A percentile compares a stretch with the other conserved stretches of the same genome.
Conservation (phyloP, 768 basidiomycete species). For the Mycena indigotica region DNA sequence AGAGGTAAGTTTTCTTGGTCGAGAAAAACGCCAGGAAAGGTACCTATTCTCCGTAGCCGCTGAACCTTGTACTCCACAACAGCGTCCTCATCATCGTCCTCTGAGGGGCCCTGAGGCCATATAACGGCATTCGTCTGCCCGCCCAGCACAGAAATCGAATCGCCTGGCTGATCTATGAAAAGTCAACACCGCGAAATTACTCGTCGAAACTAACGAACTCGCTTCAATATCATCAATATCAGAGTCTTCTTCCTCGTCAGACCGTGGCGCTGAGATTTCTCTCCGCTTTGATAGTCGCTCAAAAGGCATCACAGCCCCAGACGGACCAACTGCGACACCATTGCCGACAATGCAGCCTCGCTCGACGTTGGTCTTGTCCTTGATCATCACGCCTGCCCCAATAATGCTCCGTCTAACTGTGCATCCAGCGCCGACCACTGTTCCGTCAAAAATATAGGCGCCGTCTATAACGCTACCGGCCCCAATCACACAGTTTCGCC, state of each 20-base stretch:
- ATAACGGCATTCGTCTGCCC: conserved; percentile 73
- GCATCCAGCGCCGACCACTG: conserved; percentile 68
- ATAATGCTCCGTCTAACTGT: conserved; percentile 80
- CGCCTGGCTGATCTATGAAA: conserved; percentile 56
- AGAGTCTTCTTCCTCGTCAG: conserved; percentile 49
- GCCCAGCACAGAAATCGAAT: conserved; percentile 57
- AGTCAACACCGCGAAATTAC: too few species aligned
- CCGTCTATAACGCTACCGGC: conserved; percentile 65
- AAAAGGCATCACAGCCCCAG: conserved; percentile 66
- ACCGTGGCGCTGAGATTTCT: conserved; percentile 13
- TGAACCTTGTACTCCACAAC: conserved; percentile 66
- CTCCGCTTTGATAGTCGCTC: conserved; percentile 67
- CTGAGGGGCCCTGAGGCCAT: conserved; percentile 73
- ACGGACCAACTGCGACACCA: conserved; percentile 77
- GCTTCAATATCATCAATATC: conserved; percentile 70
- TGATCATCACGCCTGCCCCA: conserved; percentile 74
- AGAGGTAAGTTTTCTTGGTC: neutral
- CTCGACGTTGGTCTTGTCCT: conserved; percentile 65
- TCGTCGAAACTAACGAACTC: too few species aligned
- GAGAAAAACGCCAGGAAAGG: conserved; percentile 9
- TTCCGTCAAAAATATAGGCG: conserved; percentile 84
- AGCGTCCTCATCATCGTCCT: conserved; percentile 62
- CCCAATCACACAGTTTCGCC: conserved; percentile 74
- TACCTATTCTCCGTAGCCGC: conserved; percentile 77
- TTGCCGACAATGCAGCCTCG: conserved; percentile 83